Base-by-base conservation (phyloP, 2,329 filamentous ascomycete species). In the Arthrobotrys sphaeroides region DNA sequence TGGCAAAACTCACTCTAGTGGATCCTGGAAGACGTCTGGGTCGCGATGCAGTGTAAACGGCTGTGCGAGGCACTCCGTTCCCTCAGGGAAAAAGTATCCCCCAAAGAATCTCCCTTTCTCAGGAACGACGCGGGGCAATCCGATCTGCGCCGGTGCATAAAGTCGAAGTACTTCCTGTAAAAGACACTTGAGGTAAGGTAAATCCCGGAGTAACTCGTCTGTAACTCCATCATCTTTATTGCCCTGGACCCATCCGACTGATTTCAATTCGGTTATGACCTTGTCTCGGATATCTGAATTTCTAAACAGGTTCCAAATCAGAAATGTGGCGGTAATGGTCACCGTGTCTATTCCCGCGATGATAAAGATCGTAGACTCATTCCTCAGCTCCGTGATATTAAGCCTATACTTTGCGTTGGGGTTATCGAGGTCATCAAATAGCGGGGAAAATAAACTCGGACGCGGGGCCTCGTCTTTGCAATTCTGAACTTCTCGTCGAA, bases 151-250 rank as follows among this genome's bases (percentile, higher is more conserved):
- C 2, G 69, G 42, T 2, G 40, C 36, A 24, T 62, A 73, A 18
- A 73, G 24, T 36, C 69, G 59, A n/a, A 73, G 24, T 5, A 5
- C 20, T 18, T 73, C 69, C 36, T 57, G 60, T 9, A 73, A 16
- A 4, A 73, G 18, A 2, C 26, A 10, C 9, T 20, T 36, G 2
- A 73, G 24, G 43, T 62, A 73, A 0, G 61, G 60, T n/a, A 73
- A 24, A 4, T 18, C 13, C 22, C 62, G 53, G 10, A 73, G 22
- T 7, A 36, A 43, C 13, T 73, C 69, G 22, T 73, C 69, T n/a
- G 45, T 45, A 26, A 55, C 20, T 1, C 40, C 49, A 2, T 43
- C 24, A 5, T 43, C 40, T 4, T 20, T n/a, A 33, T 64, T 33
- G 1, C 45, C 61, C 9, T 38, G 10, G 13, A 18, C 24, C 33